These are phyloP conservation scores for Entamoeba invadens DNA, from an alignment of 208 protist genomes.

Conservation along the genomic window DNA sequence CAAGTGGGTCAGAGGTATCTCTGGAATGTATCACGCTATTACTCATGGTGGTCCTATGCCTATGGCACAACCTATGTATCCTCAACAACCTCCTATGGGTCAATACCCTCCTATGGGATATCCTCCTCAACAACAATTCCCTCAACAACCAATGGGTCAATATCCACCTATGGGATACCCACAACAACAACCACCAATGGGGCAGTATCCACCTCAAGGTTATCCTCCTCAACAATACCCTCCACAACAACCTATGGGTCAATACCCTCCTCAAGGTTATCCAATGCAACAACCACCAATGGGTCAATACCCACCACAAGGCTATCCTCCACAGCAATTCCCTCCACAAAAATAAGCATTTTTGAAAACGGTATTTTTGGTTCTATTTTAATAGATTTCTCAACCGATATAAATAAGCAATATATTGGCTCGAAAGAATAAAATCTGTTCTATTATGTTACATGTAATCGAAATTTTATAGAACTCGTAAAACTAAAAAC, in stretches of 20 bases:
- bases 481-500: no score
- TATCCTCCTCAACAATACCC: not conserved
- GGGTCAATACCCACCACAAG: not conserved
- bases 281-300: not conserved
- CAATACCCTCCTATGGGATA: not conserved
- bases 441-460: no score
- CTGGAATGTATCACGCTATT: not conserved
- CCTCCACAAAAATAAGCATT: no score
- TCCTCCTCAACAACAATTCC: not conserved
- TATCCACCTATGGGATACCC: not conserved
- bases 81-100: not conserved
- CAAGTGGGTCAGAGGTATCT: not conserved
- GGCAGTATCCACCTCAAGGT: not conserved
- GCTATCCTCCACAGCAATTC: not conserved
- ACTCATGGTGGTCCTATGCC: no score
- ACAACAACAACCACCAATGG: not conserved
- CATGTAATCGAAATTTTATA: no score
- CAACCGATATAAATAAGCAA: no score
- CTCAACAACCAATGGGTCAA: not conserved
- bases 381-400: no score
- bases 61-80: not conserved
- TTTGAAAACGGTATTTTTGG: no score
- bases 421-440: no score
- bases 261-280: not conserved
- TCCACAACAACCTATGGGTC: not conserved